Evolutionary conservation across 2,329 filamentous ascomycete species (phyloP).

Genomic region (Coniochaeta prunicola): DNA sequence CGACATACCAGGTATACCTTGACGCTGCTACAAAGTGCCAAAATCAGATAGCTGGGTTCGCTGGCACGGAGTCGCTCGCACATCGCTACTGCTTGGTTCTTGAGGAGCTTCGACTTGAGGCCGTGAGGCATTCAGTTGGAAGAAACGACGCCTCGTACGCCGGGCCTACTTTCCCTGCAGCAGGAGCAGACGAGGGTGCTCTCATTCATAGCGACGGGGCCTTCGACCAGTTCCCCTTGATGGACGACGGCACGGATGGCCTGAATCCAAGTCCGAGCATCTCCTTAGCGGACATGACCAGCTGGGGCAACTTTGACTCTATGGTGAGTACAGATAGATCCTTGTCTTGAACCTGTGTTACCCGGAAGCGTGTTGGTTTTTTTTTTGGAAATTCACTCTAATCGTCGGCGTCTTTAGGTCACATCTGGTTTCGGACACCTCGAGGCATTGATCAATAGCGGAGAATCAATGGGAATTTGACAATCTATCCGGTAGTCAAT

Average conservation of each 20-base stretch:
- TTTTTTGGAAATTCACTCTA: not conserved
- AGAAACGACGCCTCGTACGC: not conserved
- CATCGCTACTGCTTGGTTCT: slow-evolving; percentile 25
- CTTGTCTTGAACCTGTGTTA: not conserved
- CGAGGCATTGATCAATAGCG: slow-evolving; percentile 4
- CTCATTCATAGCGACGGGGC: not conserved
- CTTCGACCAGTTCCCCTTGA: slow-evolving; percentile 3
- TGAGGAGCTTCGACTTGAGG: slow-evolving; percentile 7
- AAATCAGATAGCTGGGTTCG: slow-evolving; percentile 27
- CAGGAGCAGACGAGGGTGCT: no score
- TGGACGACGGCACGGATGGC: not conserved
- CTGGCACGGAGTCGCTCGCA: slow-evolving; percentile 27
- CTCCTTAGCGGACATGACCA: slow-evolving; percentile 7
- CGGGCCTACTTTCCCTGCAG: not conserved
- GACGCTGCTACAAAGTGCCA: slow-evolving; percentile 31
- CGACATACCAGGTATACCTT: slow-evolving; percentile 22
- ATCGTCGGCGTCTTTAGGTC: not conserved
- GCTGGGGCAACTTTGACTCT: slow-evolving; percentile 9
- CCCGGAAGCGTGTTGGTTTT: no score
- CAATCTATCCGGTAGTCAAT: no score
- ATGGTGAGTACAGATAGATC: slow-evolving; percentile 4
- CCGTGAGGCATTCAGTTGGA: not conserved
- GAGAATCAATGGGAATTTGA: slow-evolving; percentile 4
- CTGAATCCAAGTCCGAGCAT: slow-evolving; percentile 4
- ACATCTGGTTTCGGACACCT: slow-evolving; percentile 8